Evolutionary conservation across 768 basidiomycete genomes (phyloP), one percentile per base, ranked within the genome.

Genomic region (Mycena metata): DNA sequence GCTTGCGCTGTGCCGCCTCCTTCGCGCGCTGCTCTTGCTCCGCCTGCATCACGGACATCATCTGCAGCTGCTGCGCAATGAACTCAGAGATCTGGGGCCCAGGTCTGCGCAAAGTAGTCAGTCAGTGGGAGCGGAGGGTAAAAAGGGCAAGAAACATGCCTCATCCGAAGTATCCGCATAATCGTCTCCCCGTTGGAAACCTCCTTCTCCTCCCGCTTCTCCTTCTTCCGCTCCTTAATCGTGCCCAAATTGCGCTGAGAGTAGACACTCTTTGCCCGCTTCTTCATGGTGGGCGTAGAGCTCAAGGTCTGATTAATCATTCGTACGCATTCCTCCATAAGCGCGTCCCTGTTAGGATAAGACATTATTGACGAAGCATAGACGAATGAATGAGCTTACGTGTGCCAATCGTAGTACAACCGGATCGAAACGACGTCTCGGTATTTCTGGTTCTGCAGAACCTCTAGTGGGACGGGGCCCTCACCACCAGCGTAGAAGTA

Each of bases 401-500:
- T 95, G 73, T 91, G 86, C 96, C 95, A 96, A 76, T 99, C 98
- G 75, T 99, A 98, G 80, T 98, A 99, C 58, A 99, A 79, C 36
- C 96, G 90, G 67, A 98, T 91, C 13, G 94, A 94, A 60, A 96
- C 78, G 24, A 96, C 87, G 72, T 98, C 97, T 45, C 95, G 91
- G 79, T 97, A 98, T 78, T 96, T 98, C 80, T 94, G 91, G 77
- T 96, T 98, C 78, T 97, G 96, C 30, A 99, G 83, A 23, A 88
- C 83, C 75, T 95, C 94, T 61, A 96, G 81, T 0, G 96, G 89
- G 10, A 99, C 88, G 2, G 95, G 95, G 5, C 95, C 95, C 77
- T 98, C 96, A 12, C 97, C 97, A 16, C 90, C 92, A 3, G 94
- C 96, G 76, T 98, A 90, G 84, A 98, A 98, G 82, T 96, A 99